These are phyloP conservation scores for Thraustochytrium sp. DNA, from an alignment of 352 stramenopile species.

Conservation along the genomic window DNA sequence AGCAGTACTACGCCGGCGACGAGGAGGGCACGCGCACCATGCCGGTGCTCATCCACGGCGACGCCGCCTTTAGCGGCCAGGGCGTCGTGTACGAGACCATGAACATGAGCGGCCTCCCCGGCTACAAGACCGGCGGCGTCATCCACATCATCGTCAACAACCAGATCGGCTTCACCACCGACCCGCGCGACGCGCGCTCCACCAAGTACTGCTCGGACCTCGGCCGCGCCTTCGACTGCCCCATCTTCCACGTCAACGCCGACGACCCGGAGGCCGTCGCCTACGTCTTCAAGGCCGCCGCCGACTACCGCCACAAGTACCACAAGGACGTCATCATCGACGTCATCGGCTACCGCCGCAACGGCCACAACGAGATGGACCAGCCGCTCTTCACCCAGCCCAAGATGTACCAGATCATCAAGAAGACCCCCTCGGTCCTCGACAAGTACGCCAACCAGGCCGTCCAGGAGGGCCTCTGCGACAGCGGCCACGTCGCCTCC, in stretches of 20 bases:
- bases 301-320: constrained; percentile 80
- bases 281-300: constrained; percentile 81
- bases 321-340: constrained; percentile 95
- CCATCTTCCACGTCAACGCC: constrained; percentile 90
- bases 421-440: constrained; percentile 78
- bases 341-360: constrained; percentile 94
- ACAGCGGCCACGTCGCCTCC: constrained; percentile 51
- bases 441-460: constrained; percentile 75
- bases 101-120: constrained; percentile 82
- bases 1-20: constrained; percentile 87
- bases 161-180: constrained; percentile 95
- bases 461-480: constrained; percentile 65
- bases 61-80: constrained; percentile 94
- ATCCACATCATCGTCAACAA: constrained; percentile 99
- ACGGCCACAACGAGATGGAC: constrained; percentile 99
- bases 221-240: constrained; percentile 90
- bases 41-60: constrained; percentile 94
- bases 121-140: constrained; percentile 93
- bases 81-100: constrained; percentile 96
- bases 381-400: constrained; percentile 97
- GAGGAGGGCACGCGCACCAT: constrained; percentile 80
- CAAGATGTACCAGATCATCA: constrained; percentile 89
- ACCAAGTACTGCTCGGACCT: constrained; percentile 96
- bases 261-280: constrained; percentile 88
- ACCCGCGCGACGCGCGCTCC: constrained; percentile 90